Evolutionary conservation across 345 rosid genomes (phyloP).

Genomic region (Kandelia obovata): DNA sequence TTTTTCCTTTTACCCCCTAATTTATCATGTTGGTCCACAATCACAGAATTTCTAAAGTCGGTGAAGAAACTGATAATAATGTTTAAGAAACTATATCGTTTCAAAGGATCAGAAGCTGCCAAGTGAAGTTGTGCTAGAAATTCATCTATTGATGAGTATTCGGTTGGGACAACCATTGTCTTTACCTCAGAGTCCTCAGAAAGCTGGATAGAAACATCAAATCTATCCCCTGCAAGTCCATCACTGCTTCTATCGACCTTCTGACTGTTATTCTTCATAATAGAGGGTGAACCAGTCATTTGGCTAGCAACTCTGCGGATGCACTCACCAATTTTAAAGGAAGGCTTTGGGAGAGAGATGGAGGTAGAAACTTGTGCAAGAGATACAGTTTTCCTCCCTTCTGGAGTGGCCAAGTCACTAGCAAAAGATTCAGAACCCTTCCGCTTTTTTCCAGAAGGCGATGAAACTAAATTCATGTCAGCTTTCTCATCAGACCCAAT

Average conservation of each 20-base stretch:
- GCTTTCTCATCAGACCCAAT: conserved; percentile 39
- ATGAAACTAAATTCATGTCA: conserved; percentile 28
- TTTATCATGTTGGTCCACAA: conserved; percentile 42
- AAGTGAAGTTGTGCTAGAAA: conserved; percentile 59
- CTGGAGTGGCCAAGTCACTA: conserved; percentile 42
- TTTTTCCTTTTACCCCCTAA: conserved; percentile 45
- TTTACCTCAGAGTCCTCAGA: conserved; percentile 40
- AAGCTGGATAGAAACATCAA: conserved; percentile 29
- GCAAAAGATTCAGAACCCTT: conserved; percentile 44
- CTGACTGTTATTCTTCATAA: conserved; percentile 46
- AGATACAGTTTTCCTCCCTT: conserved; percentile 58
- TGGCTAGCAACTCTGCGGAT: conserved; percentile 91
- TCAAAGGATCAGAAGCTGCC: conserved; percentile 63
- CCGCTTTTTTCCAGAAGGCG: conserved; percentile 50
- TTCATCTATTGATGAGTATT: conserved; percentile 56
- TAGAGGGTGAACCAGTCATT: conserved; percentile 72
- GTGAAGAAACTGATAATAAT: conserved; percentile 60
- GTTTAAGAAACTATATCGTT: conserved; percentile 43
- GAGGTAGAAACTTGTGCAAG: conserved; percentile 55
- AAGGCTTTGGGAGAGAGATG: conserved; percentile 45
- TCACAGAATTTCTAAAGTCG: conserved; percentile 63
- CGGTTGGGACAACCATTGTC: conserved; percentile 26
- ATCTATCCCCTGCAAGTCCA: conserved; percentile 34
- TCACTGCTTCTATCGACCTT: conserved; percentile 31
- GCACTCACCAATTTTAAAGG: conserved; percentile 90